A percentile compares a stretch with the other conserved stretches of the same genome.
Conservation (phyloP, 805 yeast species). For the Lipomyces chichibuensis region DNA sequence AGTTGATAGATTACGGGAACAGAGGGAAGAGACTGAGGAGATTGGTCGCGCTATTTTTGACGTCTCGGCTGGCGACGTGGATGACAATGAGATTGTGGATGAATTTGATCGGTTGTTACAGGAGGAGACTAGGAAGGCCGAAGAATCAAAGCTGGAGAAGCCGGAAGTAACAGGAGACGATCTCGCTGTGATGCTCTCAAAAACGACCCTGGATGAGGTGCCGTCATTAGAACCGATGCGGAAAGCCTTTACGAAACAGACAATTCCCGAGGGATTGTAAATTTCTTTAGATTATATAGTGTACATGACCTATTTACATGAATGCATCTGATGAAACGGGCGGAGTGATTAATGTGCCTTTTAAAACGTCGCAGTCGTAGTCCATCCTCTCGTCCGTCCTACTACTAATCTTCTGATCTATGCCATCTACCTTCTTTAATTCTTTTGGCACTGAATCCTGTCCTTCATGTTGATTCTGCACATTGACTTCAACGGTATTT, state of each 20-base stretch:
- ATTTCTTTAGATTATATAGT: not conserved
- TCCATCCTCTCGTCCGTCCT: not conserved
- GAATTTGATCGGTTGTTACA: constrained; percentile 48
- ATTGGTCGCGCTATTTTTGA: constrained; percentile 46
- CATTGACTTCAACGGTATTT: not conserved
- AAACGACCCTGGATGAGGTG: constrained; percentile 20
- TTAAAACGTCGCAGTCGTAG: not conserved
- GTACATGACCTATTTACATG: not conserved
- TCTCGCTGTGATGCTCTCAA: constrained; percentile 13
- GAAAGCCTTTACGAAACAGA: not conserved
- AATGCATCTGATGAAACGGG: not conserved
- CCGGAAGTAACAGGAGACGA: constrained; percentile 7
- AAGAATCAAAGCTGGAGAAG: not conserved
- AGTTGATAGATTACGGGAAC: constrained; percentile 49
- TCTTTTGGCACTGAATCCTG: not conserved
- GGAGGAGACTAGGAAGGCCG: constrained; percentile 35
- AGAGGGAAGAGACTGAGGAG: constrained; percentile 46
- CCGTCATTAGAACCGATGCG: constrained; percentile 1
- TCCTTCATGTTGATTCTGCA: not conserved
- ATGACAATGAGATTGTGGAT: constrained; percentile 46
- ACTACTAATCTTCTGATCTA: not conserved
- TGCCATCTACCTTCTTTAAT: not conserved
- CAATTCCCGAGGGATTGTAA: not conserved
- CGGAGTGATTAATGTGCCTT: not conserved
- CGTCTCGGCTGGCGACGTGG: constrained; percentile 41